Conservation (phyloP, 148 eudicot species). For the Limonium bicolor region DNA sequence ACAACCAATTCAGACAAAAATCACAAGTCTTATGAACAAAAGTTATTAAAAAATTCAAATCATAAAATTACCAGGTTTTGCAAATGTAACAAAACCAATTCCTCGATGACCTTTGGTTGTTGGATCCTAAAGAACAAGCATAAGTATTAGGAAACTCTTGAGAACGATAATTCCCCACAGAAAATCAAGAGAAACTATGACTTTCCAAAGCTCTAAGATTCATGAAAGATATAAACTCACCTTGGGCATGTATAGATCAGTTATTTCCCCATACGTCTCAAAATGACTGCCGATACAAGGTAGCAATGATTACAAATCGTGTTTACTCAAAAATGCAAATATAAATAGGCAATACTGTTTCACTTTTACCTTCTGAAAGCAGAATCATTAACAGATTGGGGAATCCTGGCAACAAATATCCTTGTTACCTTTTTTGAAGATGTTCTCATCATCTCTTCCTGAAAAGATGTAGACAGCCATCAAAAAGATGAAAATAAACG, state of each 20-base stretch:
- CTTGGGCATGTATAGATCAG: conserved; percentile 97
- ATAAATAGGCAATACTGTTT: not conserved
- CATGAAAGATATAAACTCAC: conserved; percentile 16
- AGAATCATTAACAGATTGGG: conserved; percentile 71
- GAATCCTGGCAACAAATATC: conserved; percentile 93
- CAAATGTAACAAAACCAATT: conserved; percentile 92
- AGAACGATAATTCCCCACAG: not conserved
- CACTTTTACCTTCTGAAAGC: conserved; percentile 56
- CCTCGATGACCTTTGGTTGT: conserved; percentile 90
- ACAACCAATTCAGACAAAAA: too few relatives aligned
- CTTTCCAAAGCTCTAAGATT: not conserved
- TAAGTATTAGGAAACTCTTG: not conserved
- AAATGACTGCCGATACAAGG: conserved; percentile 84
- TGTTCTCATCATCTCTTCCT: conserved; percentile 82
- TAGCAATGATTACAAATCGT: too few relatives aligned
- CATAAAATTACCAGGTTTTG: conserved; percentile 45
- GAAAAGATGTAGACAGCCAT: too few relatives aligned
- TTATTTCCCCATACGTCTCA: conserved; percentile 86
- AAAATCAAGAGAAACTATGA: not conserved
- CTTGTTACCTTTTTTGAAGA: conserved; percentile 86
- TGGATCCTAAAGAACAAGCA: conserved; percentile 44
- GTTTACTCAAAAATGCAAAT: too few relatives aligned
- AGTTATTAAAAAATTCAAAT: too few relatives aligned
- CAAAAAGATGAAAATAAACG: too few relatives aligned
- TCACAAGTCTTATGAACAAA: too few relatives aligned